These are phyloP conservation scores for Paspalum notatum DNA, from an alignment of 176 grass and related monocot species.

Conservation along the genomic window DNA sequence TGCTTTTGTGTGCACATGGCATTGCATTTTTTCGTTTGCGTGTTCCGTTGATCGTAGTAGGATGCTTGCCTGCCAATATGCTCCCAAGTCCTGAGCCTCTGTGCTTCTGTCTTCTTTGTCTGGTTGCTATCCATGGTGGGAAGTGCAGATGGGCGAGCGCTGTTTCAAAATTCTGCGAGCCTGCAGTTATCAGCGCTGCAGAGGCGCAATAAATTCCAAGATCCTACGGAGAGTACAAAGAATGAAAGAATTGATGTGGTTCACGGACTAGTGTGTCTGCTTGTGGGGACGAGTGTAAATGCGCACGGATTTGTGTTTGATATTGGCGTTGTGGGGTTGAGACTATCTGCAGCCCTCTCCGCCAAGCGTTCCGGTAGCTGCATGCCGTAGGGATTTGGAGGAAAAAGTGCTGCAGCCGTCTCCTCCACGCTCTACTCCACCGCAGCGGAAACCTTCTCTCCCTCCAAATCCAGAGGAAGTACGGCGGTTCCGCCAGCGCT, in stretches of 20 bases:
- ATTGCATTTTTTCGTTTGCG: not conserved
- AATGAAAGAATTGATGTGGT: not conserved
- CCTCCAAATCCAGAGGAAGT: too few relatives aligned
- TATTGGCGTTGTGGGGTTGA: too few relatives aligned
- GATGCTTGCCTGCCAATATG: not conserved
- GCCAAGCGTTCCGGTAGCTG: too few relatives aligned
- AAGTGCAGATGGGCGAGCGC: not conserved
- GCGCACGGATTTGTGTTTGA: not conserved
- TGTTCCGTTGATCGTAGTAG: not conserved
- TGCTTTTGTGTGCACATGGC: not conserved
- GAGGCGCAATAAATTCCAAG: constrained; percentile 22
- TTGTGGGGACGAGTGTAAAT: constrained; percentile 15
- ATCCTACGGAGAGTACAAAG: not conserved
- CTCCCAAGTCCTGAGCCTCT: not conserved
- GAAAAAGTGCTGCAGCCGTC: too few relatives aligned
- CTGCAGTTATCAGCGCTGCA: not conserved
- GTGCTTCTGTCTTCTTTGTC: not conserved
- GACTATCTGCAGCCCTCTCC: too few relatives aligned
- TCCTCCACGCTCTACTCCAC: too few relatives aligned
- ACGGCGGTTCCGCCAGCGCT: too few relatives aligned
- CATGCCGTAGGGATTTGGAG: too few relatives aligned
- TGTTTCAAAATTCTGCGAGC: constrained; percentile 5
- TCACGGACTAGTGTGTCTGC: constrained; percentile 2
- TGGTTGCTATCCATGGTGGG: not conserved
- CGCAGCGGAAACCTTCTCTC: too few relatives aligned